Base-by-base conservation (phyloP, 805 yeast species). In the Lachancea lanzarotensis region DNA sequence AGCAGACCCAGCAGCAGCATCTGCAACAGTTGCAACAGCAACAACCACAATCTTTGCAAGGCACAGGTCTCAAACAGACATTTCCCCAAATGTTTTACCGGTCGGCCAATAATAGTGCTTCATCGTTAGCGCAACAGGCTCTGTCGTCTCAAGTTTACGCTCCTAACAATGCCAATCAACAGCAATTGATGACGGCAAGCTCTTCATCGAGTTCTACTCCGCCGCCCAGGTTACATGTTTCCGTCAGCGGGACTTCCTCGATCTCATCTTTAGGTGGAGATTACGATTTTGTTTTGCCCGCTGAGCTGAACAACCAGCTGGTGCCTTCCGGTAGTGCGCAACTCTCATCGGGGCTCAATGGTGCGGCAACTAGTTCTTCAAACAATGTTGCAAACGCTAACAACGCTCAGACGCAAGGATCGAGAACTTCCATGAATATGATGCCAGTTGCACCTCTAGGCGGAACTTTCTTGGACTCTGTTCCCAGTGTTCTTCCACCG, bases 151-250 rank as follows among this genome's bases (percentile, higher is more conserved):
- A 40, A 17, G 19, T 38, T 30, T 43, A 43, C 36, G 42, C 42
- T 5, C 19, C 43, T 15, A 12, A 27, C 26, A 9, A 33, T 12
- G 39, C 29, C 13, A 33, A 39, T 9, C 35, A 16, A 15, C 47
- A 44, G 18, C 47, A 33, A 26, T 25, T 44, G 20, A 29, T 44
- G 43, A 44, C 47, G 10, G 47, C 47, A 11, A 44, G 47, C 40
- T 44, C 47, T 26, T 44, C 47, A 4, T 44, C 47, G 19, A 47
- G 50, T 39, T 42, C 46, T 22, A 44, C 50, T 19, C 49, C 56
- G 15, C 57, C 59, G 12, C 55, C 59, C 17, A 44, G 52, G 16
- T 45, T 49, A n/a, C 53, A 52, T 36, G 49, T 53, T 25, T 40
- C 58, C 9, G 27, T 52, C 17, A 51, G 53, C 30, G 52, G 52